Evolutionary conservation across 2,329 filamentous ascomycete species (phyloP), one percentile per base, ranked within the genome.

Genomic region (Apiospora kogelbergensis): DNA sequence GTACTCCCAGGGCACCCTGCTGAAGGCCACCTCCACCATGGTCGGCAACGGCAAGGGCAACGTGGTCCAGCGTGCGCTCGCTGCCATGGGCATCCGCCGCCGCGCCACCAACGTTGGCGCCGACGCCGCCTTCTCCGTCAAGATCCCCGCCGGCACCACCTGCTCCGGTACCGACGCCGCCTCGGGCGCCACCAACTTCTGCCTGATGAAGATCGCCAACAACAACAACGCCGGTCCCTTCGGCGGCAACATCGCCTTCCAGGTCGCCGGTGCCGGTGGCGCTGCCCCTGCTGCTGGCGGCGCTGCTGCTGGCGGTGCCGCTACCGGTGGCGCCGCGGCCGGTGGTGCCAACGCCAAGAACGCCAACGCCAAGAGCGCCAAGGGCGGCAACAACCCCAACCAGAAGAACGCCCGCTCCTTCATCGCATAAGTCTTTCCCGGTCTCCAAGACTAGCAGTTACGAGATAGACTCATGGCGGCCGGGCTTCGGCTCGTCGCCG

Each of bases 191-290:
- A 26, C 26, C 41, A 71, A 71, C 45, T 70, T 74, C 44, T 74
- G 72, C 40, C 69, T 74, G 13, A 33, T 74, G 66, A 74, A 74
- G 71, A 57, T 74, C 64, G 71, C 68, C 53, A 74, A 74, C 68
- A 68, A 73, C 67, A 73, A 70, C 66, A 42, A 45, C 17, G 68
- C 65, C 6, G 71, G 72, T 3, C 72, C 72, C 11, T 74, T 73
- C 33, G 72, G 72, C 26, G 71, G 72, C 22, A 68, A 69, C 45
- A 67, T 74, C 24, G 71, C 72, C 13, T 73, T 74, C 72, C 72
- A 73, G 67, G 71, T 73, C 64, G 71, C 72, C 3, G 67, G 68
- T 45, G 66, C 66, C 26, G 63, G 45, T 57, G 41, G 30, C 11
- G 41, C 20, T 17, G 44, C 57, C 26, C 20, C 67, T n/a, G 33